phyloP scores from a whole-genome alignment of 805 yeast species.

The Zygosaccharomyces rouxii region DNA sequence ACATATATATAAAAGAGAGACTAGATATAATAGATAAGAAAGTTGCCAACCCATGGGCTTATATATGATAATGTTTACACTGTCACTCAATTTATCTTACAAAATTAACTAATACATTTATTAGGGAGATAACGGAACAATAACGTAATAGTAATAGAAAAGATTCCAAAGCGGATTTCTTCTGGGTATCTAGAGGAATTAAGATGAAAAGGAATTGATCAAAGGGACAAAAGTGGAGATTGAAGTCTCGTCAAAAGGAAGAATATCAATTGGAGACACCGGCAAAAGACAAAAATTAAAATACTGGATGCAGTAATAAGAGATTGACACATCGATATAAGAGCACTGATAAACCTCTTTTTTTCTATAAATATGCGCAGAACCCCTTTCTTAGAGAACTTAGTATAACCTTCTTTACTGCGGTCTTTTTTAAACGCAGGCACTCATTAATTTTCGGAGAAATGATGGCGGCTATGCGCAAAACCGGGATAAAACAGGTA shows the following conservation, averaged over 20 bases:
- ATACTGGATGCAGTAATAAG: not conserved
- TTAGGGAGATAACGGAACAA: no score
- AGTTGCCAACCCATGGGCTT: not conserved
- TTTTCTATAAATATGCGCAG: not conserved
- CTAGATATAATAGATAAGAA: not conserved
- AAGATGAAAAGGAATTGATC: no score
- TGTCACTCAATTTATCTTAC: not conserved
- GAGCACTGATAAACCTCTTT: not conserved
- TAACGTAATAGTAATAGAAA: no score
- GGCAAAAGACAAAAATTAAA: not conserved
- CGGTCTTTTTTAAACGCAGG: not conserved
- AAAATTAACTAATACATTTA: not conserved
- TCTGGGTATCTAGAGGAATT: not conserved
- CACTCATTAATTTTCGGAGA: not conserved
- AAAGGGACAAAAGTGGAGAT: not conserved
- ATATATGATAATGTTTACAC: not conserved
- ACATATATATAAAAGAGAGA: not conserved
- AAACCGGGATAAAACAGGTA: slow-evolving; percentile 3
- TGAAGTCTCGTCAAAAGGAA: not conserved
- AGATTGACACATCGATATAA: not conserved
- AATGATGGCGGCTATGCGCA: not conserved
- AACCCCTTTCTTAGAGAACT: not conserved
- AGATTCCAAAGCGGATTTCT: not conserved
- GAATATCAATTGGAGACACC: not conserved
- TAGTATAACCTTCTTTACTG: not conserved